Conservation (phyloP, 164 flowering plant species). For the Paratinospora sagittata region DNA sequence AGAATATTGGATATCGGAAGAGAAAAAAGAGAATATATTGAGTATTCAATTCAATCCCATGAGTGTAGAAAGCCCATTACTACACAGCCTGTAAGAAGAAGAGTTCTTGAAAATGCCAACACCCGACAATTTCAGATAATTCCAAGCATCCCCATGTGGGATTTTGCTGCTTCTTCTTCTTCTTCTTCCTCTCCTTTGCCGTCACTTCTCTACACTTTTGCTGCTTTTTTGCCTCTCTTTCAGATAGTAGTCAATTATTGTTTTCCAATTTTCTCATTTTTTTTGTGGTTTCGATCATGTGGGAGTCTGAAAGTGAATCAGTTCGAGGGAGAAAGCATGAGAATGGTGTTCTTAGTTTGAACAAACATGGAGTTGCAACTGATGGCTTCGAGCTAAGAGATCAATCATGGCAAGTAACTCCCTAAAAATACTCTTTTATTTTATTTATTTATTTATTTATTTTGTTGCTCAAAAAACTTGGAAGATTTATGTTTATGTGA, state of each 20-base stretch:
- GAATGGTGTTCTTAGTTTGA: conserved; percentile 48
- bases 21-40: no score
- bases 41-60: no score
- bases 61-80: conserved; percentile 37
- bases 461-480: no score
- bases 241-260: conserved; percentile 2
- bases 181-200: conserved; percentile 1
- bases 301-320: conserved; percentile 84
- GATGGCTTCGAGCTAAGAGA: conserved; percentile 86
- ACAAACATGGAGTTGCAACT: conserved; percentile 62
- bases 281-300: conserved; percentile 36
- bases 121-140: conserved; percentile 44
- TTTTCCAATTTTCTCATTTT: conserved; percentile 13
- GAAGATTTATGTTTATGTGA: no score
- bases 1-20: no score
- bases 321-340: conserved; percentile 52
- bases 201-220: conserved; percentile 10
- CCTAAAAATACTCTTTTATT: no score
- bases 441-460: no score
- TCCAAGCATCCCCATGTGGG: conserved; percentile 61
- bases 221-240: conserved; percentile 8
- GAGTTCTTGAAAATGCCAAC: conserved; percentile 17
- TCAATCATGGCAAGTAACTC: conserved; percentile 58
- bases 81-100: conserved; percentile 74
- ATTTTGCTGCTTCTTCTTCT: conserved; percentile 18